Evolutionary conservation across 2,329 filamentous ascomycete species (phyloP), one percentile per base, ranked within the genome.

Genomic region (Trichophyton simii): DNA sequence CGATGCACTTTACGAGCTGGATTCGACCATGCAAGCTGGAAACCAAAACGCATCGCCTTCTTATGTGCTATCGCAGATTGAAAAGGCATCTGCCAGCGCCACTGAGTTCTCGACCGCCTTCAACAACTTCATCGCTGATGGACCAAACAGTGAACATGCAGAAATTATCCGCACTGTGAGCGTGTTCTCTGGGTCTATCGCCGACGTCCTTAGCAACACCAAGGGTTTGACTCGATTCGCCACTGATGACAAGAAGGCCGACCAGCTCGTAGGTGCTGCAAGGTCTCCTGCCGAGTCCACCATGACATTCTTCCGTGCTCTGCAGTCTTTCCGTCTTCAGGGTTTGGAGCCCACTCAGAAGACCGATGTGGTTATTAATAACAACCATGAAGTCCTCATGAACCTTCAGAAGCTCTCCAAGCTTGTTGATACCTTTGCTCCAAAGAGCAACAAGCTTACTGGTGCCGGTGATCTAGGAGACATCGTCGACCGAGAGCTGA

Each of bases 41-140:
- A 99, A 99, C 77, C 94, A 97, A 77, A 99, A 95, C 70, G 94
- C 94, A 0, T 95, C 91, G 46, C 91, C 94, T 13, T 84, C 92
- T 1, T 97, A 95, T 71, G 91, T 99, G 11, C 80, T 99, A 58
- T 97, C 92, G 1, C 92, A 97, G 73, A 91, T 97, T 62, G 94
- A 99, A 72, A 99, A 97, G 78, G 91, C 94, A 0, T 94, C 91
- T 6, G 85, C 91, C 8, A 95, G 86, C 66, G 90, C 94, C 11
- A 97, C 95, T 75, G 94, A 99, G 72, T 99, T 99, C 75, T 94
- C 92, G 1, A 97, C 92, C 0, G 87, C 94, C 0, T 99, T 97
- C 81, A 99, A 96, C 79, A 95, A 95, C 75, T 97, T 95, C 74
- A 95, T 99, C 68, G 94, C 92, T 6, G 94, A 99, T 71, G 94